Percentiles rank a stretch among this genome's conserved stretches.
These are phyloP conservation scores for Globisporangium spinosum DNA, from an alignment of 352 stramenopile genomes.

Conservation along the genomic window DNA sequence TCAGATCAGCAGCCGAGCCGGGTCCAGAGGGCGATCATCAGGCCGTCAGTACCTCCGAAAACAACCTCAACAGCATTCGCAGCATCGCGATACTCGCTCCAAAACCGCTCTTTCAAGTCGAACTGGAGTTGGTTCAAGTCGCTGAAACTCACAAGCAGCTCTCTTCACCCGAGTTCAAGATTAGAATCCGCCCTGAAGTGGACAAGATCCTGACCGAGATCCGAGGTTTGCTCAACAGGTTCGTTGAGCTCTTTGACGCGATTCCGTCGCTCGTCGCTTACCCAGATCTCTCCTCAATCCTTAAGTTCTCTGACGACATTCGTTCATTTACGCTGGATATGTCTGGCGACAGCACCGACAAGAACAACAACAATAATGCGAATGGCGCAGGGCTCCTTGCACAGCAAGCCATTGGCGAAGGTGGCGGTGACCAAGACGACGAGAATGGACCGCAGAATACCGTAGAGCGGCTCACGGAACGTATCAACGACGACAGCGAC, in stretches of 20 bases:
- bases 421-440: conserved; percentile 15
- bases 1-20: neutral
- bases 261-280: conserved; percentile 37
- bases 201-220: conserved; percentile 25
- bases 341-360: neutral
- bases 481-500: conserved; percentile 29
- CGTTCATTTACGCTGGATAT: conserved; percentile 24
- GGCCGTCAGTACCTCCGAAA: neutral
- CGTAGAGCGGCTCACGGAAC: conserved; percentile 26
- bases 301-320: conserved; percentile 53
- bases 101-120: conserved; percentile 20
- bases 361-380: neutral
- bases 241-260: conserved; percentile 36
- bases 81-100: conserved; percentile 5
- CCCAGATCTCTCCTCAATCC: conserved; percentile 36
- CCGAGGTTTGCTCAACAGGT: conserved; percentile 27
- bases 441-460: conserved; percentile 1
- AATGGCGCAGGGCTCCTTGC: neutral
- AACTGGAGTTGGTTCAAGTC: conserved; percentile 14
- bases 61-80: neutral
- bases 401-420: neutral
- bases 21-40: neutral
- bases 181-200: conserved; percentile 38
- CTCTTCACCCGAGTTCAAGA: conserved; percentile 3
- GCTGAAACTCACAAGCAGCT: neutral